These are phyloP conservation scores for Pecoramyces ruminantium DNA, from an alignment of 192 early-diverging fungal genomes.

Conservation along the genomic window DNA sequence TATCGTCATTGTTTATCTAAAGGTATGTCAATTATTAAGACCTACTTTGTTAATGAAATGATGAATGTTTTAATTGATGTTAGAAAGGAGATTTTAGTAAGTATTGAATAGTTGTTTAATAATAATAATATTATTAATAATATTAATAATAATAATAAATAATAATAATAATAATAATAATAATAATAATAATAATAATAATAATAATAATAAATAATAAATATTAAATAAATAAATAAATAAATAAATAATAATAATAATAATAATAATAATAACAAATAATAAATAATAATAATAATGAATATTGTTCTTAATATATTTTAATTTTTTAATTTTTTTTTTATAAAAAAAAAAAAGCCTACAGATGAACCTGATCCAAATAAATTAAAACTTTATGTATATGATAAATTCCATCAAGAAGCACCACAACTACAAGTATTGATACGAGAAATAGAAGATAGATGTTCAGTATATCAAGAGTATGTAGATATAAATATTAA, in stretches of 20 bases:
- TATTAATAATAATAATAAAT: too few relatives aligned
- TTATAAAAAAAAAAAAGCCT: neutral
- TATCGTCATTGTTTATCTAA: constrained; percentile 91
- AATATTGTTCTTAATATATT: too few relatives aligned
- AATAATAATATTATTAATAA: too few relatives aligned
- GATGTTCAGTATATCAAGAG: constrained; percentile 47
- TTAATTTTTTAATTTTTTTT: too few relatives aligned
- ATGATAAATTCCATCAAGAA: constrained; percentile 57
- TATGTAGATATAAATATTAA: constrained; percentile 13
- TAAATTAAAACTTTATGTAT: neutral
- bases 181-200: too few relatives aligned
- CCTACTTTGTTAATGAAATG: constrained; percentile 58
- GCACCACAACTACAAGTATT: constrained; percentile 44
- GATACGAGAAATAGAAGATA: constrained; percentile 57
- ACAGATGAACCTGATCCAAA: constrained; percentile 3
- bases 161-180: too few relatives aligned
- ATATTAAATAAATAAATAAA: too few relatives aligned
- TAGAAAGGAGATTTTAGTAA: constrained; percentile 27
- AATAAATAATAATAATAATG: too few relatives aligned
- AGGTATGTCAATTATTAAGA: constrained; percentile 82
- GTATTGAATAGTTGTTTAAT: too few relatives aligned
- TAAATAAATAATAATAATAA: too few relatives aligned
- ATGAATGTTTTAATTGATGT: constrained; percentile 43
- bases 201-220: too few relatives aligned
- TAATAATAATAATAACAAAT: too few relatives aligned